Base-by-base conservation (phyloP, 768 basidiomycete genomes). In the Cystobasidium onofrii region DNA sequence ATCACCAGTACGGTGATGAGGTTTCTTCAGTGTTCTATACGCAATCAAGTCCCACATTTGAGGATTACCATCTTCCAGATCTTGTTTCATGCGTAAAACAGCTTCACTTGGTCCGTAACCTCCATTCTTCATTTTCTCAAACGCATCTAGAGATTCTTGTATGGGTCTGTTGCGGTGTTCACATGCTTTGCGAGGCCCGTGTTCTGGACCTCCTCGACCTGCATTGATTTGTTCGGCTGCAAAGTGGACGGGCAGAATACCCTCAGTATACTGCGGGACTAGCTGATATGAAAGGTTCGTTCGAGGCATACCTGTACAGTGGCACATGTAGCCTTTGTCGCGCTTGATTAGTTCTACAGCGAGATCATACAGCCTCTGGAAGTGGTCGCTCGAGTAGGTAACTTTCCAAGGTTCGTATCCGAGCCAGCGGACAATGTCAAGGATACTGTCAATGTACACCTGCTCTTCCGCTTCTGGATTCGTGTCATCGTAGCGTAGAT, bases 11-110 rank as follows among this genome's bases (percentile, higher is more conserved):
- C 96, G 87, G 79, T 98, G 95, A 81, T 99, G 96, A 34, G 90
- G 87, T 1, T 91, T 87, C 64, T 90, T 86, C 66, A 97, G 85
- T 18, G 98, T 91, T 31, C 96, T 89, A 80, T 98, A 99, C 7
- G 95, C 95, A 41, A 96, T 90, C 69, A 96, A 82, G 83, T 99
- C 96, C 96, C 96, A 99, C 96, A 99, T 97, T 82, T 93, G 92
- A 13, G 95, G 95, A 81, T 98, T 99, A 15, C 90, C 89, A 74
- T 91, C 90, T 57, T 87, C 84, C 31, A 98, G 83, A 80, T 98
- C 91, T 83, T 94, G 91, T 83, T 99, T 99, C 96, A 99, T 98
- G 43, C 96, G 87, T 62, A 99, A 82, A 76, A 89, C 90, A 43
- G 91, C 93, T 81, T 93, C 90, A 77, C 95, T 93, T 65, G 92